Base-by-base conservation (phyloP, 2,329 filamentous ascomycete genomes). In the Geosmithia morbida region DNA sequence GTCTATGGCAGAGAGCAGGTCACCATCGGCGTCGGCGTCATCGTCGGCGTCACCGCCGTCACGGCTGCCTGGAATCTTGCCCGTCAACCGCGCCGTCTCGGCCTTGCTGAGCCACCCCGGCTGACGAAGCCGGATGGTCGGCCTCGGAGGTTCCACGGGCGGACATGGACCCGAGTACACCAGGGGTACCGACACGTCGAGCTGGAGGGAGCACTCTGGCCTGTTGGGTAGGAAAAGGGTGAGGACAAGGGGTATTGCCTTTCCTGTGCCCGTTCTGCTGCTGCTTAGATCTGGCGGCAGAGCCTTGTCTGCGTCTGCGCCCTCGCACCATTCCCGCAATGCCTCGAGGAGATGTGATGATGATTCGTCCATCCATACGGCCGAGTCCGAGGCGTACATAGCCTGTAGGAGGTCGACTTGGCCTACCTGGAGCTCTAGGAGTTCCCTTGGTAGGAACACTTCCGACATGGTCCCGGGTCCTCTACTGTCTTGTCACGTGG, bases 51-150 rank as follows among this genome's bases (percentile, higher is more conserved):
- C n/a, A n/a, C n/a, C n/a, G n/a, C n/a, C n/a, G n/a, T n/a, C n/a
- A n/a, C n/a, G n/a, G n/a, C n/a, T n/a, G n/a, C n/a, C n/a, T n/a
- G n/a, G n/a, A 26, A 74, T 64, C 6, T 59, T 58, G 0, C 61
- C 47, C 2, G 62, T 61, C 4, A 76, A 49, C 5, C 50, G 51
- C 0, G 64, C 57, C 0, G 68, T 55, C 19, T 73, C 66, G 7
- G 69, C 67, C 53, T 68, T 74, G 48, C 64, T 74, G 59, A 76
- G 65, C 73, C 73, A 77, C 0, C 59, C 54, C 1, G 73, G 71
- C 43, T 75, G 72, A 7, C 68, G 68, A 10, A 74, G 54, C 3
- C 66, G 63, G 8, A 67, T 59, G n/a, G 55, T 61, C 2, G 67
- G 57, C 3, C 59, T 55, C 1, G 71, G 70, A 1, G 69, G 57